A percentile compares a stretch with the other conserved stretches of the same genome.
phyloP scores from a whole-genome alignment of 148 eudicot genomes.

The Polygonum maritimum region DNA sequence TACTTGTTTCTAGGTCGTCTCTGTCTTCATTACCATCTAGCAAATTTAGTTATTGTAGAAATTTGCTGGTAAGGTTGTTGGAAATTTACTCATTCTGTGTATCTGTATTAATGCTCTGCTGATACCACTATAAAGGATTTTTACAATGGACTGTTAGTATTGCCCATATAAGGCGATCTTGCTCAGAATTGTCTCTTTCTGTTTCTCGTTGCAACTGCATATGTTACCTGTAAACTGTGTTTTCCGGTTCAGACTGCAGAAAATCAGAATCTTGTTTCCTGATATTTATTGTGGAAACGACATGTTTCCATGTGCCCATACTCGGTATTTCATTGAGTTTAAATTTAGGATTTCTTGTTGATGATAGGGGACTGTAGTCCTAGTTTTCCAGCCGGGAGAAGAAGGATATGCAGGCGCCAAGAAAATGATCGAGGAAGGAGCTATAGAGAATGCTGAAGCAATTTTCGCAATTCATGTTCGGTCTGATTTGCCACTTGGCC shows the following conservation, averaged over 20 bases:
- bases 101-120: background rate
- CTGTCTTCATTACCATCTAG: background rate
- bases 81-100: background rate
- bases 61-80: background rate
- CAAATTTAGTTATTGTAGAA: background rate
- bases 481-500: slow-evolving; percentile 35
- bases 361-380: slow-evolving; percentile 63
- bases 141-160: background rate
- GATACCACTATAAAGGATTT: background rate
- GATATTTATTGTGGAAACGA: no score
- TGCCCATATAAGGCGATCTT: background rate
- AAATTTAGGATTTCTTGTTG: background rate
- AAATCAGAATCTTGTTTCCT: no score
- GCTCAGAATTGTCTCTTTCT: background rate
- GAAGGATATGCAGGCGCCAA: slow-evolving; percentile 74
- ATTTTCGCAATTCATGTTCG: slow-evolving; percentile 64
- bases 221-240: background rate
- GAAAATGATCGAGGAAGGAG: slow-evolving; percentile 60
- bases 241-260: background rate
- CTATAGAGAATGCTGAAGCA: slow-evolving; percentile 60
- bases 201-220: no score
- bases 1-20: background rate
- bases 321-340: background rate
- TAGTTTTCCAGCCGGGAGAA: slow-evolving; percentile 86
- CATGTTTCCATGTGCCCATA: no score